Percentiles rank a stretch among this genome's conserved stretches.
Conservation (phyloP, 208 protist species). For the Histomonas meleagridis region DNA sequence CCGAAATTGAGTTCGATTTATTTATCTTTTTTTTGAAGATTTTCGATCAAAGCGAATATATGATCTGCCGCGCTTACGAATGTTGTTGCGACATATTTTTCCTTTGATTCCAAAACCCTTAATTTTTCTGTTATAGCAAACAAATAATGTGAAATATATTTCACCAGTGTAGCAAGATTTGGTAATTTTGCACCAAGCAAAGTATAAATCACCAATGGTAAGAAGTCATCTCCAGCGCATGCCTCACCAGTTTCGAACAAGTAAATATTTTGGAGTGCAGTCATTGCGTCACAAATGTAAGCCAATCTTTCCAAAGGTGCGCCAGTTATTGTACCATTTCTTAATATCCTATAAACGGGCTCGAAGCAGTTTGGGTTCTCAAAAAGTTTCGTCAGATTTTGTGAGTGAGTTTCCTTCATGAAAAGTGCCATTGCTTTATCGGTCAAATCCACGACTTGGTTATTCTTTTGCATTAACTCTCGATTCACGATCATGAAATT, state of each 20-base stretch:
- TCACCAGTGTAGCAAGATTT: background rate
- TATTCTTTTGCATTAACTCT: background rate
- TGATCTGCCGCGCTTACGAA: background rate
- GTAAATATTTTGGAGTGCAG: background rate
- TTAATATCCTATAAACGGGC: background rate
- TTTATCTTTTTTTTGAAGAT: no score
- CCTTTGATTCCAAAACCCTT: background rate
- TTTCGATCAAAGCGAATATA: no score
- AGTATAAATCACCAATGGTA: background rate
- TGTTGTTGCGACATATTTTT: background rate
- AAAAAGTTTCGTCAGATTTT: background rate
- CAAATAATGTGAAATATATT: background rate
- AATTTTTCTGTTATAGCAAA: background rate
- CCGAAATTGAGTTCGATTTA: no score
- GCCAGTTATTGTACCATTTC: background rate
- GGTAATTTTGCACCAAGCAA: background rate
- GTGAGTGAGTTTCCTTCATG: background rate
- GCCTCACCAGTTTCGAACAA: background rate
- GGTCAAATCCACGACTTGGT: background rate
- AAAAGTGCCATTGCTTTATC: background rate
- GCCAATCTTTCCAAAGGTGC: background rate
- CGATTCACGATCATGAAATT: background rate
- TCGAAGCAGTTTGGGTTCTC: background rate
- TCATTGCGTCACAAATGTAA: background rate
- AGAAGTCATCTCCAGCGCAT: background rate